These are phyloP conservation scores for Ophiosphaerella narmari DNA, from an alignment of 2,329 filamentous ascomycete species.

Conservation along the genomic window DNA sequence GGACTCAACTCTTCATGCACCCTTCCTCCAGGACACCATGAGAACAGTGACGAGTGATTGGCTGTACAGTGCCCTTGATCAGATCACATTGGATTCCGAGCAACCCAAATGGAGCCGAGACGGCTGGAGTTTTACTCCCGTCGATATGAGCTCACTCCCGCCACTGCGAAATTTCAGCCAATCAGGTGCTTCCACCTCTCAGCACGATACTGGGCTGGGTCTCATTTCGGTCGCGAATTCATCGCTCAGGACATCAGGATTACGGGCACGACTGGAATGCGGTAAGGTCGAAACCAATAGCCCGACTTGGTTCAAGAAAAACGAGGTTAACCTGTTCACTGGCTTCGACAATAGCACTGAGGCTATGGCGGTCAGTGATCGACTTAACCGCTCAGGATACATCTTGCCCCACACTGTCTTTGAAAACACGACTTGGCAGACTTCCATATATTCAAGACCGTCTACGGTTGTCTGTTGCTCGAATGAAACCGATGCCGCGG, in stretches of 20 bases:
- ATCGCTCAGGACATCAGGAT: background rate
- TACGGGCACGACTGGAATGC: constrained; percentile 3
- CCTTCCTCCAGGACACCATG: too few relatives aligned
- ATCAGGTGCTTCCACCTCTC: background rate
- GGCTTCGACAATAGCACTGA: background rate
- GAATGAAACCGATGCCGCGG: background rate
- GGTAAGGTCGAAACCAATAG: background rate
- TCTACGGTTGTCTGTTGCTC: background rate
- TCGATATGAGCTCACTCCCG: background rate
- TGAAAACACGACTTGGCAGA: background rate
- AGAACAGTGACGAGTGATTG: background rate
- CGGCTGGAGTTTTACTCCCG: constrained; percentile 6
- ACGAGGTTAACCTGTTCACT: background rate
- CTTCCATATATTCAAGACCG: background rate
- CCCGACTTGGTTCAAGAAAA: background rate
- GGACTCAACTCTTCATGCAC: too few relatives aligned
- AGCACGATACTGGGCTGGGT: background rate
- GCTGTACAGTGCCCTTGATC: constrained; percentile 7
- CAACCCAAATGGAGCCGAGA: constrained; percentile 4
- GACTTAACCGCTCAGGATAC: background rate
- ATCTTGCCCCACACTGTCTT: background rate
- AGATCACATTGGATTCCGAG: constrained; percentile 2
- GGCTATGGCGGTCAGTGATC: background rate
- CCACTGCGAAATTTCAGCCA: background rate
- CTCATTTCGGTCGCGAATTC: background rate